These are phyloP conservation scores for Penicillium sp. DNA, from an alignment of 2,329 filamentous ascomycete species.

Conservation along the genomic window DNA sequence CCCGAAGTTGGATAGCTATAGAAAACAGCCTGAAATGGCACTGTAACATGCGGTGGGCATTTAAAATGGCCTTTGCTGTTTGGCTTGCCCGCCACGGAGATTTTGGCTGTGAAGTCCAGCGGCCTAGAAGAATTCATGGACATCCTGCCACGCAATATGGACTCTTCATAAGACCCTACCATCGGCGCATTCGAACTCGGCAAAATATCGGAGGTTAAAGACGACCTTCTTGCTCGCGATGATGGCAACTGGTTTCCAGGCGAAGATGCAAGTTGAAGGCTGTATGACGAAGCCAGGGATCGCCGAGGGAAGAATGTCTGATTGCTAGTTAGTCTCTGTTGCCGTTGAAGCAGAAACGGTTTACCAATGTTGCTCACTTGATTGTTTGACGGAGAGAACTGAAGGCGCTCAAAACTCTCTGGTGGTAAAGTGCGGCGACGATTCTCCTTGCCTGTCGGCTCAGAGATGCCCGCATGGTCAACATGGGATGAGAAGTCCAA, in stretches of 20 bases:
- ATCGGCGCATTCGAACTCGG: slow-evolving; percentile 86
- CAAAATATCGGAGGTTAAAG: slow-evolving; percentile 68
- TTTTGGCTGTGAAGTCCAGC: slow-evolving; percentile 88
- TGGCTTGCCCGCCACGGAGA: slow-evolving; percentile 84
- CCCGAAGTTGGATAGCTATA: slow-evolving; percentile 79
- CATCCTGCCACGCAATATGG: slow-evolving; percentile 91
- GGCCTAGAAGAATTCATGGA: slow-evolving; percentile 92
- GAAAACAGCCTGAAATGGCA: slow-evolving; percentile 92
- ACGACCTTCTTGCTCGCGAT: slow-evolving; percentile 58
- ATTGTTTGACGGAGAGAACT: slow-evolving; percentile 40
- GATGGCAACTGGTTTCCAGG: slow-evolving; percentile 36
- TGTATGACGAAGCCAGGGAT: slow-evolving; percentile 63
- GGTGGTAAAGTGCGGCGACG: slow-evolving; percentile 72
- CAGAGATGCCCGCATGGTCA: slow-evolving; percentile 50
- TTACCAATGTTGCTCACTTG: slow-evolving; percentile 43
- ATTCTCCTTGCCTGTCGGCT: slow-evolving; percentile 47
- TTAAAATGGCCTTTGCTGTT: slow-evolving; percentile 80
- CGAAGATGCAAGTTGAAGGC: slow-evolving; percentile 45
- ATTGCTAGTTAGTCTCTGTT: slow-evolving; percentile 67
- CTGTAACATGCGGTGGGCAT: slow-evolving; percentile 83
- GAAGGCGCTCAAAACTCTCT: slow-evolving; percentile 51
- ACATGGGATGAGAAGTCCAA: slow-evolving; percentile 58
- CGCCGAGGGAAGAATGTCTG: slow-evolving; percentile 67
- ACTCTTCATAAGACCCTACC: slow-evolving; percentile 97
- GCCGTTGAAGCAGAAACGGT: slow-evolving; percentile 48